Percentiles rank a stretch among this genome's conserved stretches.
These are phyloP conservation scores for Neurospora sp. DNA, from an alignment of 495 filamentous ascomycete genomes.

Conservation along the genomic window DNA sequence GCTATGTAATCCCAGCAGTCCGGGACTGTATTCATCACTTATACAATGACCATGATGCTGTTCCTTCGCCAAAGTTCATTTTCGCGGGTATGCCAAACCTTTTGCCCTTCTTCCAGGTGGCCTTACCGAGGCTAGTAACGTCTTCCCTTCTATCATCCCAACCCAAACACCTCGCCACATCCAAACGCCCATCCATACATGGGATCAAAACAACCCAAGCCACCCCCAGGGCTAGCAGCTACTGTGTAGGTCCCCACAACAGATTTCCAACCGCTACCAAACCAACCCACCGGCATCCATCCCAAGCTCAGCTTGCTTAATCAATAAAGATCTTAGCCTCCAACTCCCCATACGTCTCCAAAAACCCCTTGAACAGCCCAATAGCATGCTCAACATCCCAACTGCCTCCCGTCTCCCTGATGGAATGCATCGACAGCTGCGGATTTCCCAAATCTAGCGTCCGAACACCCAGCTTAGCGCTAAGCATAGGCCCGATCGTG, in stretches of 20 bases:
- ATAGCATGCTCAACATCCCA: slow-evolving; percentile 84
- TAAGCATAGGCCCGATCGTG: slow-evolving; percentile 94
- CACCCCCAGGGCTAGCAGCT: neutral
- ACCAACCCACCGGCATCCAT: neutral
- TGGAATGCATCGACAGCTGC: slow-evolving; percentile 96
- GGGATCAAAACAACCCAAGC: neutral
- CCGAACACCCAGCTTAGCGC: slow-evolving; percentile 69
- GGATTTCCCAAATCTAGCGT: slow-evolving; percentile 92
- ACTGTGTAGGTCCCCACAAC: neutral
- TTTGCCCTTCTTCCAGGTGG: neutral
- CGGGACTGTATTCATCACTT: neutral
- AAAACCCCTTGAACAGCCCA: slow-evolving; percentile 79
- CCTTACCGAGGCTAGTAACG: neutral
- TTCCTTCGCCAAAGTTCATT: neutral
- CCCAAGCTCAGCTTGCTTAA: slow-evolving; percentile 17
- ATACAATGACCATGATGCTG: neutral
- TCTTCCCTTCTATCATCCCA: neutral
- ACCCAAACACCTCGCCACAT: neutral
- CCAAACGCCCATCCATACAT: neutral
- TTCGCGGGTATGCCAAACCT: neutral
- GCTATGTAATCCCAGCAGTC: neutral
- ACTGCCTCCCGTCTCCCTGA: slow-evolving; percentile 80
- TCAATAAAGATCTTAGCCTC: slow-evolving; percentile 77
- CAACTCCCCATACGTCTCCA: slow-evolving; percentile 68
- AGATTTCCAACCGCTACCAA: neutral